These are phyloP conservation scores for Wickerhamomyces silvicola DNA, from an alignment of 805 yeast genomes.

Conservation along the genomic window DNA sequence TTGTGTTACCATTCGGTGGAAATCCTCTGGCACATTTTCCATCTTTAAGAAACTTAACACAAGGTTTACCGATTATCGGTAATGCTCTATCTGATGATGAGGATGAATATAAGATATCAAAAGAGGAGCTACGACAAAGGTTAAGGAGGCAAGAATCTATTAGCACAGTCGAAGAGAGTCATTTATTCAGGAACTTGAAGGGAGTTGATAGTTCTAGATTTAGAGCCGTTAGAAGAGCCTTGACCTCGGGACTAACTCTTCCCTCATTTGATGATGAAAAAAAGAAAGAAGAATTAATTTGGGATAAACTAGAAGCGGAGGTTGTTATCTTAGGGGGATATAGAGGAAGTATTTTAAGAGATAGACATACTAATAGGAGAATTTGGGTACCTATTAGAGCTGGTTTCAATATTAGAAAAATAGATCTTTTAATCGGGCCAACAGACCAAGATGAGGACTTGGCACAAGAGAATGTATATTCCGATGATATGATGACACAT, in stretches of 20 bases:
- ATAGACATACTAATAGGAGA: constrained; percentile 52
- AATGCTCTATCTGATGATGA: constrained; percentile 8
- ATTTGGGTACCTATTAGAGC: constrained; percentile 88
- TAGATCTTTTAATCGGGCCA: constrained; percentile 70
- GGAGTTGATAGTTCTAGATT: constrained; percentile 62
- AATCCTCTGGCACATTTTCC: constrained; percentile 21
- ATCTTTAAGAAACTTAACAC: constrained; percentile 13
- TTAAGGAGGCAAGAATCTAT: constrained; percentile 48
- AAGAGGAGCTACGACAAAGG: constrained; percentile 24
- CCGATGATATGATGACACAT: constrained; percentile 75
- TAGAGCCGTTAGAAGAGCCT: constrained; percentile 60
- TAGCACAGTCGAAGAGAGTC: constrained; percentile 57
- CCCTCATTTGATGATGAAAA: constrained; percentile 16
- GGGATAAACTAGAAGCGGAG: constrained; percentile 66
- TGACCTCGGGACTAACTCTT: constrained; percentile 39
- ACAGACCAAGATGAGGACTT: constrained; percentile 57
- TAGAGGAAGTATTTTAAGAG: constrained; percentile 74
- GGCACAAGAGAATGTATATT: constrained; percentile 46
- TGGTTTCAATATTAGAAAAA: constrained; percentile 66
- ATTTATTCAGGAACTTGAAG: constrained; percentile 41
- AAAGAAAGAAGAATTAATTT: constrained; percentile 34
- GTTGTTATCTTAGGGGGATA: constrained; percentile 82
- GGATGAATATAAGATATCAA: constrained; percentile 6
- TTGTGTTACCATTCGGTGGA: constrained; percentile 34
- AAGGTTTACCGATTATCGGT: constrained; percentile 16